Evolutionary conservation across 768 basidiomycete genomes (phyloP).

Genomic region (Suillus placidus): DNA sequence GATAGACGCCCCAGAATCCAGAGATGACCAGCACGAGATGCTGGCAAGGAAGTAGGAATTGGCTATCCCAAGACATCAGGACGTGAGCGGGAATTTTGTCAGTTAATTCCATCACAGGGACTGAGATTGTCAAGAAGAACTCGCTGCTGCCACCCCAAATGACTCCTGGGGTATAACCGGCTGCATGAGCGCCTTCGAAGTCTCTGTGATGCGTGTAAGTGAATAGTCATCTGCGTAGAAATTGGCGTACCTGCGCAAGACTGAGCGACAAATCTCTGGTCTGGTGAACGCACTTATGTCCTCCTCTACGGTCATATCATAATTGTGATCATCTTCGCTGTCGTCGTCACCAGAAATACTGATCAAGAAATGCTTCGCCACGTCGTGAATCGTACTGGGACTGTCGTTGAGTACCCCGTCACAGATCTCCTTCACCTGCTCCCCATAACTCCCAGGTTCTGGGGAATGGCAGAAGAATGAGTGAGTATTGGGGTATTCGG

Average conservation of each 20-base stretch:
- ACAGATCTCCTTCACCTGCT: slow-evolving; percentile 44
- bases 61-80: slow-evolving; percentile 74
- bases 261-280: not conserved
- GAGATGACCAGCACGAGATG: slow-evolving; percentile 69
- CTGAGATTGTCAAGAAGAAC: slow-evolving; percentile 56
- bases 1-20: slow-evolving; percentile 55
- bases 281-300: not conserved
- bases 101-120: slow-evolving; percentile 56
- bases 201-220: slow-evolving; percentile 40
- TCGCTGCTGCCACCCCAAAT: slow-evolving; percentile 53
- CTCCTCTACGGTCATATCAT: slow-evolving; percentile 26
- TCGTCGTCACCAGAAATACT: slow-evolving; percentile 34
- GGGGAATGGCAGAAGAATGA: slow-evolving; percentile 57
- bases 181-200: slow-evolving; percentile 60
- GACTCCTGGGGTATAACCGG: slow-evolving; percentile 62
- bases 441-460: slow-evolving; percentile 42
- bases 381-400: slow-evolving; percentile 47
- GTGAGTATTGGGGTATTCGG: slow-evolving; percentile 66
- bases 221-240: slow-evolving; percentile 5
- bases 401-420: slow-evolving; percentile 46
- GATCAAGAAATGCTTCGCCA: slow-evolving; percentile 45
- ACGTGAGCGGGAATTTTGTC: slow-evolving; percentile 61
- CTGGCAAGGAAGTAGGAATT: slow-evolving; percentile 56
- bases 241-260: slow-evolving; percentile 7
- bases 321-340: slow-evolving; percentile 38